A percentile compares a stretch with the other conserved stretches of the same genome.
Conservation (phyloP, 352 stramenopile species). For the Halophytophthora polymorphica region DNA sequence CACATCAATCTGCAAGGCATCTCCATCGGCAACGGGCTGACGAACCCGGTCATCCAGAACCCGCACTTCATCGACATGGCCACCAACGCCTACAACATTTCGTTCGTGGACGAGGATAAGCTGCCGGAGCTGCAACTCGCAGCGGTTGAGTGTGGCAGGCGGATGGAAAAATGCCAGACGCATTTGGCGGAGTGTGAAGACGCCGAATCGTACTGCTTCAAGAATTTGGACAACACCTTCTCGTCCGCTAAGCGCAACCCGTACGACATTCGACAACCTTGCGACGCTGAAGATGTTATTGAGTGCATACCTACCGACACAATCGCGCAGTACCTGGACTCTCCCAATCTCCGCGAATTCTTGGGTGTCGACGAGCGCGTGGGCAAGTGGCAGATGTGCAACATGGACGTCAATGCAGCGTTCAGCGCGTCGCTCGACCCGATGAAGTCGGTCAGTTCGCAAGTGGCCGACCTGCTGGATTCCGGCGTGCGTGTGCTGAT, state of each 20-base stretch:
- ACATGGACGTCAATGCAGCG: constrained; percentile 85
- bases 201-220: constrained; percentile 27
- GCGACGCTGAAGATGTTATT: constrained; percentile 15
- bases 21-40: constrained; percentile 59
- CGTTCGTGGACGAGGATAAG: constrained; percentile 34
- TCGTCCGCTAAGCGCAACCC: constrained; percentile 42
- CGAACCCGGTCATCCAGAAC: constrained; percentile 39
- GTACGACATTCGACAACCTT: constrained; percentile 63
- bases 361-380: constrained; percentile 38
- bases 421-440: constrained; percentile 86
- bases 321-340: constrained; percentile 57
- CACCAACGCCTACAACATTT: constrained; percentile 70
- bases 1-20: constrained; percentile 57
- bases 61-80: constrained; percentile 56
- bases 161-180: constrained; percentile 38
- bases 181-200: too few species aligned
- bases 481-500: constrained; percentile 83
- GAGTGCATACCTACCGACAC: constrained; percentile 55
- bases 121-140: constrained; percentile 30
- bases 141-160: constrained; percentile 28
- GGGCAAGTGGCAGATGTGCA: constrained; percentile 87
- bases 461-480: constrained; percentile 87
- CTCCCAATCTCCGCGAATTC: constrained; percentile 32
- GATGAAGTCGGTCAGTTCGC: constrained; percentile 89
- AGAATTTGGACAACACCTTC: constrained; percentile 26